Evolutionary conservation across 345 rosid genomes (phyloP), one percentile per base, ranked within the genome.

Genomic region (Eucalyptus erythrocorys): DNA sequence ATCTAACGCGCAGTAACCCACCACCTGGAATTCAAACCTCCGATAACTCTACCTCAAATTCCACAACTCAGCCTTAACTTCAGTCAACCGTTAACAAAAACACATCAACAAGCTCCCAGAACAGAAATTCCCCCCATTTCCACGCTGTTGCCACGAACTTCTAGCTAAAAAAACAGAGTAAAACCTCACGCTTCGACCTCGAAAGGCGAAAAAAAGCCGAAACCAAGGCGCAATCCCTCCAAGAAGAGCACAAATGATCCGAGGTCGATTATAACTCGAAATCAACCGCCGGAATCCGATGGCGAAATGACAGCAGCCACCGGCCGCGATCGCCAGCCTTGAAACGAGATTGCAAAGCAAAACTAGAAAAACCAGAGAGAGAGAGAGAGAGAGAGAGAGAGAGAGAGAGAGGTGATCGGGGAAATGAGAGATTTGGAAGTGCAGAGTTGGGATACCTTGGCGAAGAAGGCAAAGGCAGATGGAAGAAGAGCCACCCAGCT

Each of bases 261-360:
- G 45, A 19, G 8, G 81, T 5, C 81, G 13, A 37, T 37, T 0
- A 5, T 0, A 5, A 71, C 45, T 37, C 27, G 45, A 71, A 10
- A 19, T 37, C 37, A 71, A 71, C 81, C 45, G 30, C 21, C 43
- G 71, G 84, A 50, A 80, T 80, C 22, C 57, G 10, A 3, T 17
- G 9, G 59, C 43, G 14, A 80, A 16, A 34, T 10, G 81, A 19
- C 24, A 7, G 3, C 45, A 24, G 13, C 43, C 45, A 0, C 81
- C 24, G 24, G 0, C 61, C 6, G 43, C 24, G 81, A 34, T 34
- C 13, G 7, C 37, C 7, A 68, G 81, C 10, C 81, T 0, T 0
- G 8, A 22, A 40, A 64, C 47, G 79, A 47, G 61, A 85, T 85
- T 53, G 81, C 81, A 19, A 17, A 17, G 81, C 37, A 17, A 0